phyloP scores from a whole-genome alignment of 257 asterid genomes.

The Anisodus tanguticus region DNA sequence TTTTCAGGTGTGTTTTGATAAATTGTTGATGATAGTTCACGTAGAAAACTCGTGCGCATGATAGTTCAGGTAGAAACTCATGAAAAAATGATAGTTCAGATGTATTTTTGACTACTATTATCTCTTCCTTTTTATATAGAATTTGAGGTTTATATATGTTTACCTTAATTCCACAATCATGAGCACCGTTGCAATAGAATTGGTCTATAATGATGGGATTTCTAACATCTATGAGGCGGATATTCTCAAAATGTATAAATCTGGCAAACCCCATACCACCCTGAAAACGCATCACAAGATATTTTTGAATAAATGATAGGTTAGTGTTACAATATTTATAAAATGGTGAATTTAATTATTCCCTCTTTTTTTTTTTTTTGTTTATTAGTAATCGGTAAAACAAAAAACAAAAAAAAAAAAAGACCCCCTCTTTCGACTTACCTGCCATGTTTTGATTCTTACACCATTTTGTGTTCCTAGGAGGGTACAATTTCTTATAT shows the following conservation, averaged over 20 bases:
- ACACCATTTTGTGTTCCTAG: constrained; percentile 50
- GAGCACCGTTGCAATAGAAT: constrained; percentile 44
- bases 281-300: constrained; percentile 34
- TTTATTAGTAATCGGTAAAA: not conserved
- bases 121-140: no score
- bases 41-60: no score
- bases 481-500: constrained; percentile 47
- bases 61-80: no score
- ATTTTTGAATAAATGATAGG: not conserved
- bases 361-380: not conserved
- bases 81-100: no score
- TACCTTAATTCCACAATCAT: constrained; percentile 43
- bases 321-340: not conserved
- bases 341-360: constrained; percentile 19
- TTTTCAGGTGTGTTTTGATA: no score
- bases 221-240: constrained; percentile 41
- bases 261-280: constrained; percentile 64
- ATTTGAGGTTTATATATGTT: constrained; percentile 19
- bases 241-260: constrained; percentile 47
- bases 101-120: no score
- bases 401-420: no score
- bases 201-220: constrained; percentile 63
- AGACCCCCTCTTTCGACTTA: constrained; percentile 19
- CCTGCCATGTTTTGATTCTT: constrained; percentile 74
- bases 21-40: no score